Percentiles rank a stretch among this genome's conserved stretches.
Conservation (phyloP, 306 rosid genomes). For the Cicer cuneatum region DNA sequence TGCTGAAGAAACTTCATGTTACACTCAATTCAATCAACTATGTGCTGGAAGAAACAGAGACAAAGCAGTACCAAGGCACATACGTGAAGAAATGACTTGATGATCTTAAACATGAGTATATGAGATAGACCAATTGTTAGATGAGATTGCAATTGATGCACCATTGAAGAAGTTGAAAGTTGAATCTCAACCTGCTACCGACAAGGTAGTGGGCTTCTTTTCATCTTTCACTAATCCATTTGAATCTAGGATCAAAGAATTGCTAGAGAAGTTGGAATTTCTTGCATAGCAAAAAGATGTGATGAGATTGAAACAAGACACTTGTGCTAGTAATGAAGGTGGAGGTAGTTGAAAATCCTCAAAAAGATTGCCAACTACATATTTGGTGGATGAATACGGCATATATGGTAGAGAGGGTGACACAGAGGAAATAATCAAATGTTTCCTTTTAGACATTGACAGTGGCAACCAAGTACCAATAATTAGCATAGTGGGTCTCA, state of each 20-base stretch:
- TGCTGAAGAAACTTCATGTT: constrained; percentile 25
- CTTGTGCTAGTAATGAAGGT: constrained; percentile 1
- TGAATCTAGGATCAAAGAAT: constrained; percentile 32
- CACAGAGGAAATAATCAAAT: constrained; percentile 4
- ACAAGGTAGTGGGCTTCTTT: background rate
- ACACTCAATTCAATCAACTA: constrained; percentile 15
- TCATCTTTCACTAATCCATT: constrained; percentile 5
- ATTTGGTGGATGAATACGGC: constrained; percentile 25
- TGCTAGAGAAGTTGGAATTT: constrained; percentile 30
- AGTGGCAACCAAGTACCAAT: background rate
- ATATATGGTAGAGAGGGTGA: constrained; percentile 38
- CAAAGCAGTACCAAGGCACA: constrained; percentile 30
- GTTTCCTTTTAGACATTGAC: background rate
- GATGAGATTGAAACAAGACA: constrained; percentile 42
- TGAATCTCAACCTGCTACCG: background rate
- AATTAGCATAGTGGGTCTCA: constrained; percentile 4
- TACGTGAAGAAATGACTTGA: constrained; percentile 49
- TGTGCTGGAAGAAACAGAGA: constrained; percentile 52
- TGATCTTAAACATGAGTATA: constrained; percentile 38
- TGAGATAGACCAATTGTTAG: constrained; percentile 42
- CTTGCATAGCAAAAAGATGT: constrained; percentile 35
- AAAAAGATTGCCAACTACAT: constrained; percentile 27
- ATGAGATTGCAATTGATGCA: constrained; percentile 43
- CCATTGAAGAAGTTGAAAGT: background rate
- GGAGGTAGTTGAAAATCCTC: constrained; percentile 33